phyloP scores from a whole-genome alignment of 257 asterid species.

The Fraxinus cuspidata region DNA sequence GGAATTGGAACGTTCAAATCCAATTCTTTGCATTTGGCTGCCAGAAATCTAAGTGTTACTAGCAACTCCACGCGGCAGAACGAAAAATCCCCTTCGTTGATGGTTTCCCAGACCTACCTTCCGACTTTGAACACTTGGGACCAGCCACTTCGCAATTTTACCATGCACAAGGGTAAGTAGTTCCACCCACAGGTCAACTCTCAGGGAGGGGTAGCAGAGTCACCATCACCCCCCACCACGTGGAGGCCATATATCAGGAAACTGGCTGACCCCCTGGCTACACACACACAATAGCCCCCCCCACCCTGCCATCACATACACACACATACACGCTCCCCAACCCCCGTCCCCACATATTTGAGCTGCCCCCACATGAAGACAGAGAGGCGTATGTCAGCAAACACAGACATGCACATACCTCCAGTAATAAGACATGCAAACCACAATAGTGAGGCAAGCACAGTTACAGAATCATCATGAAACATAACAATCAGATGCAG shows the following conservation, averaged over 20 bases:
- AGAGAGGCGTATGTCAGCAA: not conserved
- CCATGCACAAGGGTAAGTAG: not conserved
- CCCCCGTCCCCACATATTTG: not conserved
- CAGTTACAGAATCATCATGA: not conserved
- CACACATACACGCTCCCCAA: not conserved
- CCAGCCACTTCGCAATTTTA: not conserved
- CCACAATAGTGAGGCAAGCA: not conserved
- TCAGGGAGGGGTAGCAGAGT: not conserved
- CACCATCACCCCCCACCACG: not conserved
- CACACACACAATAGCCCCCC: not conserved
- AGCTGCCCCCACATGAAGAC: not conserved
- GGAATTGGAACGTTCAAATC: not conserved
- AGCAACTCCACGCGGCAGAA: not conserved
- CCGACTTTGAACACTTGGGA: not conserved
- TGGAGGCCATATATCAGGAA: conserved; percentile 5
- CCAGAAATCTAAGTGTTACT: not conserved
- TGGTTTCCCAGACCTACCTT: not conserved
- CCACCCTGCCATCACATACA: not conserved
- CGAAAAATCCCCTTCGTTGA: not conserved
- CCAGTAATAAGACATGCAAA: conserved; percentile 10
- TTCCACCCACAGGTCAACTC: not conserved
- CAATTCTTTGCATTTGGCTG: not conserved
- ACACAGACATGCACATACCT: not conserved
- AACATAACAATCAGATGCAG: not conserved
- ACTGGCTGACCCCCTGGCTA: not conserved